Evolutionary conservation across 176 grass and related monocot genomes (phyloP).

Genomic region (Stipa capillata): DNA sequence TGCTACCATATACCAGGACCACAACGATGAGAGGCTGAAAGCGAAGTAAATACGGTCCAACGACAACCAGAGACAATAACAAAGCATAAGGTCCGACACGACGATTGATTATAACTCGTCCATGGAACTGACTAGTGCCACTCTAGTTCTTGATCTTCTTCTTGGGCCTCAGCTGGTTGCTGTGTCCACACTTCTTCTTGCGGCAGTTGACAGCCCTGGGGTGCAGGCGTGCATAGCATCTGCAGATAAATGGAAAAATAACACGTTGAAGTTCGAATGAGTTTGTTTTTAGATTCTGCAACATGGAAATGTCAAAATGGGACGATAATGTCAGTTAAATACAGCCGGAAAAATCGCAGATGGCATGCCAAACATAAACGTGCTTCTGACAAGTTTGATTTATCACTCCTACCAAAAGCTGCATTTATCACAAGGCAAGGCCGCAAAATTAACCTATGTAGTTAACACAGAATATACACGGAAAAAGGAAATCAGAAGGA

Average conservation of each 20-base stretch:
- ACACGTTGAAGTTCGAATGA: not conserved
- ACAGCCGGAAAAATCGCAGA: not conserved
- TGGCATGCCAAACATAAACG: not conserved
- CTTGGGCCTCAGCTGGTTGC: conserved; percentile 75
- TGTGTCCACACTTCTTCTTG: conserved; percentile 79
- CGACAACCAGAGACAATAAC: not conserved
- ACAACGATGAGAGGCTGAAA: not conserved
- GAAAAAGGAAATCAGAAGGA: no score
- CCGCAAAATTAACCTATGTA: not conserved
- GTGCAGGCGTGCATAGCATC: conserved; percentile 58
- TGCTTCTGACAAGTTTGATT: not conserved
- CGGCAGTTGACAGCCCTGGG: conserved; percentile 67
- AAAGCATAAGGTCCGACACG: not conserved
- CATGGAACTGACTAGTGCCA: not conserved
- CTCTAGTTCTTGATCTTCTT: conserved; percentile 75
- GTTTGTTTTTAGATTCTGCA: no score
- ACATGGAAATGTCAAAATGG: not conserved
- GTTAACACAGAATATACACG: no score
- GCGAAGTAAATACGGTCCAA: not conserved
- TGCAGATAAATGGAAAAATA: not conserved
- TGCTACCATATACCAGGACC: conserved; percentile 8
- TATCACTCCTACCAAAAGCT: not conserved
- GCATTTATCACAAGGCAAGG: not conserved
- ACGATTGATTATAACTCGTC: not conserved
- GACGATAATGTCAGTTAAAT: not conserved